Percentiles rank a stretch among this genome's conserved stretches.
Evolutionary conservation across 441 rosid species (phyloP).

Genomic region (Theobroma grandiflorum): DNA sequence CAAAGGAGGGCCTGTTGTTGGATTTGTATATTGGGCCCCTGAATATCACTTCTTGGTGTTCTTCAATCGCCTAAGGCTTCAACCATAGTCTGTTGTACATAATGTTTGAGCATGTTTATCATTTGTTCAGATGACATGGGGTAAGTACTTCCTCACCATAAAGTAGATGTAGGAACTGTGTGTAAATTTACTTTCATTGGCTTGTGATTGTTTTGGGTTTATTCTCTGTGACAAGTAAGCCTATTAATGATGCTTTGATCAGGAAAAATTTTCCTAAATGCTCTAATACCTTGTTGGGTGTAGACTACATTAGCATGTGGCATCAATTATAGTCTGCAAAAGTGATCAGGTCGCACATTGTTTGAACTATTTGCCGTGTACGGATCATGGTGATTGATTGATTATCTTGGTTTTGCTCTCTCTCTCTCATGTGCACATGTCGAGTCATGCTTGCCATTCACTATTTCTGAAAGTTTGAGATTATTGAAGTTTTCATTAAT

Average conservation of each 20-base stretch:
- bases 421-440: background rate
- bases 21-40: slow-evolving; percentile 96
- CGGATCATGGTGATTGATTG: background rate
- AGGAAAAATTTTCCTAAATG: background rate
- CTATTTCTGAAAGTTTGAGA: background rate
- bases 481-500: background rate
- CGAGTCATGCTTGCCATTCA: background rate
- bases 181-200: background rate
- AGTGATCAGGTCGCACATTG: background rate
- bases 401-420: background rate
- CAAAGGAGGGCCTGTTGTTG: slow-evolving; percentile 96
- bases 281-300: background rate
- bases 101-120: slow-evolving; percentile 30
- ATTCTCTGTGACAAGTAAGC: background rate
- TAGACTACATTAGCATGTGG: slow-evolving; percentile 7
- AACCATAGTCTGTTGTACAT: slow-evolving; percentile 56
- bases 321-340: slow-evolving; percentile 3
- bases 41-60: slow-evolving; percentile 96
- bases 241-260: background rate
- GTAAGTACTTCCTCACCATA: slow-evolving; percentile 38
- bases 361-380: background rate
- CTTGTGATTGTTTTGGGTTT: background rate
- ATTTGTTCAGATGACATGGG: slow-evolving; percentile 31
- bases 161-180: slow-evolving; percentile 7
- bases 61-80: slow-evolving; percentile 88